Conservation (phyloP, 2,329 filamentous ascomycete genomes). For the Penicillium rolfsii region DNA sequence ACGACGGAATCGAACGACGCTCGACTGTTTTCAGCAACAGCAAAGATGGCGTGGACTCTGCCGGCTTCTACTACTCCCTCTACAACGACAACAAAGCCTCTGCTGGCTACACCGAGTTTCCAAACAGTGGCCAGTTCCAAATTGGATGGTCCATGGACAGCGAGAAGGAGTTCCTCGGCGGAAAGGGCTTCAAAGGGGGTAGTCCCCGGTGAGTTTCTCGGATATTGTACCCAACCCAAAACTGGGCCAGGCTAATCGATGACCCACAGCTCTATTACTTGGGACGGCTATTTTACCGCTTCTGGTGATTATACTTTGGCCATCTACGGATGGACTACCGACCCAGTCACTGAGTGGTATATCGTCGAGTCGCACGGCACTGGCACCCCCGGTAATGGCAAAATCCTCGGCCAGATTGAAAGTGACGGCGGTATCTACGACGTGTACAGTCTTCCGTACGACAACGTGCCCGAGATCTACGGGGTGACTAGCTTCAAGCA, state of each 20-base stretch:
- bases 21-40: not conserved
- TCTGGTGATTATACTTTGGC: not conserved
- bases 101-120: constrained; percentile 2
- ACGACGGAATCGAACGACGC: not conserved
- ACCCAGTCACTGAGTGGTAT: constrained; percentile 7
- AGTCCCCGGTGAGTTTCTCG: not conserved
- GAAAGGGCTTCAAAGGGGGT: not conserved
- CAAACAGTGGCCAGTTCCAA: constrained; percentile 3
- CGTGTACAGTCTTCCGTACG: not conserved
- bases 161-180: not conserved
- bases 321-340: constrained; percentile 5
- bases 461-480: not conserved
- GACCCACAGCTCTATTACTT: not conserved
- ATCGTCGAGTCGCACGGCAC: constrained; percentile 3
- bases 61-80: constrained; percentile 5
- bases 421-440: constrained; percentile 8
- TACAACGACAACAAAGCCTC: constrained; percentile 5
- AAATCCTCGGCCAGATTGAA: constrained; percentile 1
- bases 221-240: not conserved
- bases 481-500: constrained; percentile 5
- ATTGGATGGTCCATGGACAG: not conserved
- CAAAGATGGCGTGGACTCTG: constrained; percentile 1
- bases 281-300: constrained; percentile 2
- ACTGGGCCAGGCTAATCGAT: too few species aligned
- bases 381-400: constrained; percentile 1